Base-by-base conservation (phyloP, 345 rosid species). In the Murraya paniculata region DNA sequence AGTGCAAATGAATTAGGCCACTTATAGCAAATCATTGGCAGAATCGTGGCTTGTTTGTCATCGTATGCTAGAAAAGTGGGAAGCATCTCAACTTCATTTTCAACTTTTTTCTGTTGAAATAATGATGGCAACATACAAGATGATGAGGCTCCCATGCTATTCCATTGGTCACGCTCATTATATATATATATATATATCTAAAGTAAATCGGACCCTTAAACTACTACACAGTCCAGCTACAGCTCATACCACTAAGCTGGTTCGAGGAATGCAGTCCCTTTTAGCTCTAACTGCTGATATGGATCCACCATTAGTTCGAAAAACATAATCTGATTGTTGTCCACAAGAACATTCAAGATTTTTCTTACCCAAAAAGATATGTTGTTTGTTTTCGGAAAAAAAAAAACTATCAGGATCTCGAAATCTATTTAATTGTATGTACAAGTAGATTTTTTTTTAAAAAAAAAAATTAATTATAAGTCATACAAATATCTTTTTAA, bases 11-110 rank as follows among this genome's bases (percentile, higher is more conserved):
- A 61, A 27, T 41, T 50, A 48, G 48, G 41, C 45, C 61, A 64
- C 31, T 48, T 28, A 64, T 48, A 45, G 22, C 69, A 74, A 41
- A 74, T 64, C 58, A 64, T 74, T 74, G 78, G 66, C 13, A 30
- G 59, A 64, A 74, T 74, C 30, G 78, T 64, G 78, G 69, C 58
- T 25, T 48, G 77, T 28, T 74, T 41, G 77, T 73, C 57, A 41
- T 39, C 61, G 59, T 61, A 41, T 41, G 5, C 36, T 41, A 62
- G 56, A 74, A 59, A 45, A 73, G 45, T 61, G 77, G 19, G 68
- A 74, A 24, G 57, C 59, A 74, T 41, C 77, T 61, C 41, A 74
- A 45, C 78, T 74, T 64, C 48, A 31, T 64, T 64, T 64, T 60
- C 48, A 7, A 64, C 71, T 64, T 74, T 74, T 74, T 48, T 62